Base-by-base conservation (phyloP, 1,139 yeast genomes). In the Ogataea hybrid region DNA sequence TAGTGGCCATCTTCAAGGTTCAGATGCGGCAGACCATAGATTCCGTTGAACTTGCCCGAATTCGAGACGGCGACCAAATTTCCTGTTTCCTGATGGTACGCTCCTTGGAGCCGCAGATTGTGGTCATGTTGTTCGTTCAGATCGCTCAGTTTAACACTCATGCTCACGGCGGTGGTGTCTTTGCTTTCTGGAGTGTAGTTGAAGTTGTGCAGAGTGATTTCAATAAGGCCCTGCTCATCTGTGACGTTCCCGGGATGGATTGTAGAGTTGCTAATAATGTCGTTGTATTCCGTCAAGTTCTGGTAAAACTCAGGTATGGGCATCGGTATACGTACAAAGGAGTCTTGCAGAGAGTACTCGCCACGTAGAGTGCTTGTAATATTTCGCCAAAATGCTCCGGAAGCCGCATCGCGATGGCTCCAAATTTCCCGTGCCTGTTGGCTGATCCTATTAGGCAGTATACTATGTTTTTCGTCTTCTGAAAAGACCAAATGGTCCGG, bases 41-140 rank as follows among this genome's bases (percentile, higher is more conserved):
- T 52, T 3, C 95, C 90, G 35, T 75, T 71, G 57, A 84, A 88
- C 60, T 88, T 88, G 8, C 84, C 87, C 18, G 94, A 78, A 35
- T 75, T 69, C 0, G 95, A 76, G 14, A 77, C 59, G 2, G 84
- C 70, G 8, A 88, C 65, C 12, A 88, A 58, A 42, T 87, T 73
- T 0, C 97, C 97, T 1, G 80, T 67, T 8, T 75, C 70, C 48
- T 81, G 81, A 55, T 83, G 83, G 59, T 89, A 88, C 3, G 86
- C 69, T 0, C 96, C 97, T 15, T 63, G 61, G 17, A 87, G 61
- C 2, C 66, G 69, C 14, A 87, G 49, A 1, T 59, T 58, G 56
- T 79, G 79, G 41, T 58, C 61, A 35, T 69, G 64, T 9, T 64
- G 65, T 43, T 79, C 81, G 2, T 64, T 61, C 27, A 64, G 62